These are phyloP conservation scores for Kappamyces sp. DNA, from an alignment of 192 early-diverging fungal genomes.

Conservation along the genomic window DNA sequence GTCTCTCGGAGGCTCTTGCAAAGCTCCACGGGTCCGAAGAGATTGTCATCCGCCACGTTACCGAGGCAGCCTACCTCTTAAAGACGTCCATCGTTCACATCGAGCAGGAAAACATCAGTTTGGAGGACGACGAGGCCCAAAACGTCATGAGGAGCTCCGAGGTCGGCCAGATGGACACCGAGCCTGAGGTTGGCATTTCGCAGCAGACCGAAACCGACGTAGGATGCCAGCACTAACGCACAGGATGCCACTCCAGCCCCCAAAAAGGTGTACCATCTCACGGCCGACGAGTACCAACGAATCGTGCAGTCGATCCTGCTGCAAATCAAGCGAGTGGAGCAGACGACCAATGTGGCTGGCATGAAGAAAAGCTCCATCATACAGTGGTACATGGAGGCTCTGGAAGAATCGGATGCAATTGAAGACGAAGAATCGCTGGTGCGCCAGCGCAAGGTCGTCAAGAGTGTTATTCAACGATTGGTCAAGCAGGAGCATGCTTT, in stretches of 20 bases:
- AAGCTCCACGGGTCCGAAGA: constrained; percentile 65
- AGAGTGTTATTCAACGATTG: constrained; percentile 63
- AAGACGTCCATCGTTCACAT: constrained; percentile 78
- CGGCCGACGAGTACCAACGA: constrained; percentile 41
- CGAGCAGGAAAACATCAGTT: constrained; percentile 32
- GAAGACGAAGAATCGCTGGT: constrained; percentile 56
- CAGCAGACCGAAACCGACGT: neutral
- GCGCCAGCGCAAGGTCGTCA: constrained; percentile 54
- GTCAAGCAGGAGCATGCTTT: constrained; percentile 41
- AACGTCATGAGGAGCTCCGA: constrained; percentile 42
- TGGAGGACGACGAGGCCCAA: constrained; percentile 58
- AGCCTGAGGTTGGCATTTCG: constrained; percentile 2
- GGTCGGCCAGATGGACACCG: constrained; percentile 30
- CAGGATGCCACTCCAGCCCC: neutral
- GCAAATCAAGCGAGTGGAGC: constrained; percentile 21
- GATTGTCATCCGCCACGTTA: constrained; percentile 68
- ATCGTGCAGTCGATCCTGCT: constrained; percentile 39
- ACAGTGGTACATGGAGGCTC: constrained; percentile 66
- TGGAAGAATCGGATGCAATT: constrained; percentile 50
- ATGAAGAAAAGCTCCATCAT: constrained; percentile 52
- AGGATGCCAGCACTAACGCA: neutral
- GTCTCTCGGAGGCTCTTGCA: constrained; percentile 91
- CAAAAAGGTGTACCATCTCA: constrained; percentile 29
- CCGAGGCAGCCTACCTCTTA: constrained; percentile 78
- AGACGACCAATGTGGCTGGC: constrained; percentile 21